Base-by-base conservation (phyloP, 2,329 filamentous ascomycete genomes). In the Neonectria punicea region DNA sequence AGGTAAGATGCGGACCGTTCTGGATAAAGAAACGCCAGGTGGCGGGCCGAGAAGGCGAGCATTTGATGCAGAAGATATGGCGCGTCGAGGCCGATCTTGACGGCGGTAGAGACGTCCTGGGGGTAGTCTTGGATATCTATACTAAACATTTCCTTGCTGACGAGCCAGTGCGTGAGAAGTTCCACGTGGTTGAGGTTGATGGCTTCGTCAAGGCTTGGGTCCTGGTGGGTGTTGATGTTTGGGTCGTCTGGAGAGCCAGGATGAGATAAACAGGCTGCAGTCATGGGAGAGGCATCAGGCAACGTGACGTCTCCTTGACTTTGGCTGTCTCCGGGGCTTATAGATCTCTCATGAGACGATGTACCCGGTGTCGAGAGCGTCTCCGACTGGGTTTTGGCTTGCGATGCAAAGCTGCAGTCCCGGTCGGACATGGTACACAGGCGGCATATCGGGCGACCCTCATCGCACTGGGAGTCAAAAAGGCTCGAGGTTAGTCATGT, bases 41-140 rank as follows among this genome's bases (percentile, higher is more conserved):
- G 70, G 0, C 61, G 60, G 2, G 70, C 70, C 6, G 70, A 71
- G 13, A 71, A 64, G 1, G 70, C 70, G 1, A 72, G 16, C 0
- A 69, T 14, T 1, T 66, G 58, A 2, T 72, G 62, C 0, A 72
- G 10, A 0, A 72, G 56, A 41, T 72, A 72, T 0, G 60, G 64
- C 0, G 68, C 41, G 13, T 49, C n/a, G 4, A 66, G 6, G 6
- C 28, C 46, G 8, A 43, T 18, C 8, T 57, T 39, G 0, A 69
- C 5, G 13, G 57, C 61, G 0, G 54, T n/a, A 2, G 65, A 5
- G 2, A 63, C 5, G 5, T 43, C 39, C 39, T 43, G 39, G 39
- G 39, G 39, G 8, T 43, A 43, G 1, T 43, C n/a, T n/a, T 16
- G 18, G n/a, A 43, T 43, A 2, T 20, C n/a, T 2, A 43, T n/a